phyloP scores from a whole-genome alignment of 2,329 filamentous ascomycete species.

The Chrysosporium queenslandicum region DNA sequence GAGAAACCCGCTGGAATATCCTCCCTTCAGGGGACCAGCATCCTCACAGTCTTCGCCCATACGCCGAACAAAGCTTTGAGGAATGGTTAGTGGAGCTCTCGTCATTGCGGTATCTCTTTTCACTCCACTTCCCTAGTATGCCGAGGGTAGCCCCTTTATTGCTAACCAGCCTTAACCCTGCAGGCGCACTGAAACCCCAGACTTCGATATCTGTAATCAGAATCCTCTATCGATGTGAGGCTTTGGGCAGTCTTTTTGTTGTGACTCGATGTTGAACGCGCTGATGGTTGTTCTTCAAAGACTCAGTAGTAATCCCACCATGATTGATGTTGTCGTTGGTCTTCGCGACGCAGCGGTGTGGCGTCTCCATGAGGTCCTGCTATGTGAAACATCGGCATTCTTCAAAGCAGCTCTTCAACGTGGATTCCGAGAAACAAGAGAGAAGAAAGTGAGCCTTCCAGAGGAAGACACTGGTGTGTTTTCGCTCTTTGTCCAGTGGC shows the following conservation, averaged over 20 bases:
- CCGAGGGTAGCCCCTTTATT: neutral
- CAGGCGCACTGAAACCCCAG: neutral
- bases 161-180: neutral
- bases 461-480: constrained; percentile 12
- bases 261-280: neutral
- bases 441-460: constrained; percentile 9
- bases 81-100: constrained; percentile 11
- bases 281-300: constrained; percentile 3
- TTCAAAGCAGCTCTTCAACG: constrained; percentile 4
- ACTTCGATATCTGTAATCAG: neutral
- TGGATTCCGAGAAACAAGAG: constrained; percentile 9
- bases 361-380: constrained; percentile 12
- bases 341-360: constrained; percentile 5
- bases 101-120: neutral
- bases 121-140: too few species aligned
- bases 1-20: constrained; percentile 5
- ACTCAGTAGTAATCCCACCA: constrained; percentile 3
- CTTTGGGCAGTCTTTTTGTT: neutral
- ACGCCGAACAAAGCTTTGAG: constrained; percentile 11
- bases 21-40: neutral
- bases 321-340: constrained; percentile 15
- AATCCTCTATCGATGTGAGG: constrained; percentile 14
- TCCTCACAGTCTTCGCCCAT: neutral
- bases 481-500: constrained; percentile 15
- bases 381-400: constrained; percentile 7